Conservation (phyloP, 1,139 yeast species). For the Magnusiomyces suaveolens region DNA sequence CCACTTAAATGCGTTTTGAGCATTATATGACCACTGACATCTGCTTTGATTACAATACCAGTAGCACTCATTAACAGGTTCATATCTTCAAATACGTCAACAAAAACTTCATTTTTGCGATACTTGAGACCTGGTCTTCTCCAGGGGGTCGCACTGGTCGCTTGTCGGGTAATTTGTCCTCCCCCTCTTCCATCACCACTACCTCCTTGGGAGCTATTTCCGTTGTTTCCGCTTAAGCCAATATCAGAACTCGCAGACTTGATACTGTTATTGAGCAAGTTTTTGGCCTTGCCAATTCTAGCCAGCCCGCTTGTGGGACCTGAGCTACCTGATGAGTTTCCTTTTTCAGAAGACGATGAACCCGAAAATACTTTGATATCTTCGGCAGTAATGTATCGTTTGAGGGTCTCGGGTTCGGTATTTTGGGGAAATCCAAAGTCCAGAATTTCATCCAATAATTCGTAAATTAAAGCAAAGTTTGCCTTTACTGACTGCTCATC, state of each 20-base stretch:
- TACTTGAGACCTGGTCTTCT: constrained; percentile 63
- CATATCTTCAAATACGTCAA: constrained; percentile 69
- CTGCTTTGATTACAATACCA: constrained; percentile 48
- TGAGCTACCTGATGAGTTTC: neutral
- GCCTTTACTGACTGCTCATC: constrained; percentile 43
- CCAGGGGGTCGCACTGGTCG: constrained; percentile 52
- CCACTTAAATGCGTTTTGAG: constrained; percentile 72
- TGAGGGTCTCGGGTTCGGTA: constrained; percentile 47
- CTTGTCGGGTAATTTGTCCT: constrained; percentile 31
- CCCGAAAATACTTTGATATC: constrained; percentile 17
- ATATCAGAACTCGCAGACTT: neutral
- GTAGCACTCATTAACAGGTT: constrained; percentile 48
- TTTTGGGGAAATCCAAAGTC: constrained; percentile 79
- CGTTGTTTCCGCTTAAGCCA: neutral
- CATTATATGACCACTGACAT: constrained; percentile 67
- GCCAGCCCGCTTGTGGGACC: neutral
- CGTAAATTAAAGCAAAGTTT: constrained; percentile 62
- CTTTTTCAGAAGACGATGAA: neutral
- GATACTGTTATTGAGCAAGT: neutral
- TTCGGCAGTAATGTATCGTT: constrained; percentile 33
- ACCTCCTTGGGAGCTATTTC: neutral
- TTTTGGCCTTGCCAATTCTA: neutral
- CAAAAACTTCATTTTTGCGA: constrained; percentile 69
- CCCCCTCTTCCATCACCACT: neutral
- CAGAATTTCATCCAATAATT: constrained; percentile 63